A percentile compares a stretch with the other conserved stretches of the same genome.
Evolutionary conservation across 306 rosid species (phyloP).

Genomic region (Ormosia emarginata): DNA sequence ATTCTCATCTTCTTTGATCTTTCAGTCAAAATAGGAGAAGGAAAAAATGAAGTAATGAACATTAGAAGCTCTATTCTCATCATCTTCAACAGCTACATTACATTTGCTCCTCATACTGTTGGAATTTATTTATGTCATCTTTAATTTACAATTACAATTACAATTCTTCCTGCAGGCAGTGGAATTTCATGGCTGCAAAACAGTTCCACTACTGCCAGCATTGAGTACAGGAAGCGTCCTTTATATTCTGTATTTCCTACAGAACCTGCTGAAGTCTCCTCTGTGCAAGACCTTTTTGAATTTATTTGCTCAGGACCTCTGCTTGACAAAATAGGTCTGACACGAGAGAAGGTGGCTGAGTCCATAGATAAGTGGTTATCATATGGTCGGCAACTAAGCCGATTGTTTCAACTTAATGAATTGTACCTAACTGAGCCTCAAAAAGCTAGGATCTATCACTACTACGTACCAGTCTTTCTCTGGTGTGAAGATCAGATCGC

Average conservation of each 20-base stretch:
- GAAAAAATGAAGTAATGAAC: neutral
- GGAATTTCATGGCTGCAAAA: constrained; percentile 71
- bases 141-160: neutral
- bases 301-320: constrained; percentile 89
- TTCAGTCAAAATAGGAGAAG: neutral
- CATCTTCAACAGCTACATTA: neutral
- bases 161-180: constrained; percentile 47
- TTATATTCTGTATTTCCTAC: constrained; percentile 49
- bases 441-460: constrained; percentile 88
- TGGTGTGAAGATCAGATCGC: constrained; percentile 85
- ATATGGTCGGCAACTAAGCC: constrained; percentile 60
- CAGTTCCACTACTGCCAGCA: constrained; percentile 28
- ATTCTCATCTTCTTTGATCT: neutral
- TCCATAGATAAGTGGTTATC: constrained; percentile 78
- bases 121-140: neutral
- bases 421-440: constrained; percentile 62
- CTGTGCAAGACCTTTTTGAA: constrained; percentile 66
- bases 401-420: constrained; percentile 73
- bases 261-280: constrained; percentile 66
- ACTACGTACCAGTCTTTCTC: constrained; percentile 81
- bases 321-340: constrained; percentile 58
- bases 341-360: constrained; percentile 54
- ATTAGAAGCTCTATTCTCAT: neutral
- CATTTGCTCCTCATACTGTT: neutral
- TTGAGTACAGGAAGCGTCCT: constrained; percentile 34